Percentiles rank a stretch among this genome's conserved stretches.
These are phyloP conservation scores for Crithidia brevicula DNA, from an alignment of 208 protist genomes.

Conservation along the genomic window DNA sequence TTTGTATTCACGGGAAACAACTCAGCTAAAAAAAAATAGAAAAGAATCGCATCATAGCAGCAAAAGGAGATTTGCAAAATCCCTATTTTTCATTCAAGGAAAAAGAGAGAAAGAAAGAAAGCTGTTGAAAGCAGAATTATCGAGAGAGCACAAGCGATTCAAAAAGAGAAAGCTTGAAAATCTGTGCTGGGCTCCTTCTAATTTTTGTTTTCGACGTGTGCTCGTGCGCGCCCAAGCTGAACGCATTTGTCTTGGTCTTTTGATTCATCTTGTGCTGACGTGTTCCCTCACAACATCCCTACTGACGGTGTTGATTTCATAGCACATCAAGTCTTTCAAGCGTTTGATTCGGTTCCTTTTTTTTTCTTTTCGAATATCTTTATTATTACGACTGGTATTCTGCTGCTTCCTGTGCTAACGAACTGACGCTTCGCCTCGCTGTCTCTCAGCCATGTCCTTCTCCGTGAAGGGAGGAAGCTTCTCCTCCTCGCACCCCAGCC, in stretches of 20 bases:
- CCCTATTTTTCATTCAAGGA: constrained; percentile 6
- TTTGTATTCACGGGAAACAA: background rate
- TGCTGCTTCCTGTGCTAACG: no score
- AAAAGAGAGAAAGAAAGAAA: no score
- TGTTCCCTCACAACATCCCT: constrained; percentile 11
- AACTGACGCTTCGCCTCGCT: no score
- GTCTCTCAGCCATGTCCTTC: constrained; percentile 54
- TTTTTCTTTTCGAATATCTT: background rate
- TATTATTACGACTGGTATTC: no score
- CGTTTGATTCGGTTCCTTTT: background rate
- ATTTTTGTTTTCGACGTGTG: constrained; percentile 7
- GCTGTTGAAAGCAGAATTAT: no score
- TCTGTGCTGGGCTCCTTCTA: no score
- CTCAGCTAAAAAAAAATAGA: background rate
- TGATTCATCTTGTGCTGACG: no score
- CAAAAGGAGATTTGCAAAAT: background rate
- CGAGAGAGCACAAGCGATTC: no score
- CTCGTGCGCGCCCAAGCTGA: no score
- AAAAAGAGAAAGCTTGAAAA: no score
- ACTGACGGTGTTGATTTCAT: constrained; percentile 19
- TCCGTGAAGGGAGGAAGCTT: constrained; percentile 64
- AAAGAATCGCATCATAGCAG: background rate
- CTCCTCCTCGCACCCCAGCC: constrained; percentile 51
- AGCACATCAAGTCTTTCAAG: background rate
- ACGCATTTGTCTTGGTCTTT: background rate